Base-by-base conservation (phyloP, 768 basidiomycete genomes). In the Krasilnikovozyma curviuscula region DNA sequence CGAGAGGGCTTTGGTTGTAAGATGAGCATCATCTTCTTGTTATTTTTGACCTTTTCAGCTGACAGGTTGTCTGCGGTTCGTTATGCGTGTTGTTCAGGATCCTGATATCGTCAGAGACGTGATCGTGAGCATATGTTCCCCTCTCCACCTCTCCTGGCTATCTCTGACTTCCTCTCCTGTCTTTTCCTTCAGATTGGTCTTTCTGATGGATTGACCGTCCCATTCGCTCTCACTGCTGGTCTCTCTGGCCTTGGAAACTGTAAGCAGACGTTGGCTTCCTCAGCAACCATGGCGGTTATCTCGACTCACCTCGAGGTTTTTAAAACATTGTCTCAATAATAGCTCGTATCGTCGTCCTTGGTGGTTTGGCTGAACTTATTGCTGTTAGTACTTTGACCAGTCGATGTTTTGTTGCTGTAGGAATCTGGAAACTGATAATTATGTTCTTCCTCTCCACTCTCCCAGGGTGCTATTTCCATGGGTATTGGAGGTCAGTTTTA, bases 401-500 rank as follows among this genome's bases (percentile, higher is more conserved):
- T 45, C 14, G 44, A 13, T 3, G n/a, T 21, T 7, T 33, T 16
- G 16, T 18, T 4, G 3, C 25, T 8, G 13, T 12, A 12, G 5
- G 25, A 16, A n/a, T n/a, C 34, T 37, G 10, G 27, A n/a, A 18
- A 18, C 37, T 23, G n/a, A n/a, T 41, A 40, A 9, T 41, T 25
- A 18, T 46, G 7, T 29, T 7, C 28, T 35, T 10, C 44, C 44
- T 32, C 12, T 19, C 44, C 18, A 63, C 78, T 98, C 55, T 84
- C 91, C 49, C 85, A 89, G 1, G 93, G 93, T 6, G 83, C 89
- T 12, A 83, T 97, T 39, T 86, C 83, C 2, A 98, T 98, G 91
- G 93, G 93, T 52, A 82, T 98, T 33, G 93, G 93, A 45, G 91
- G 91, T 18, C 95, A 91, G n/a, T n/a, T n/a, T n/a, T n/a, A n/a